Evolutionary conservation across 2,329 filamentous ascomycete genomes (phyloP), one percentile per base, ranked within the genome.

Genomic region (Sarocladium strictum): DNA sequence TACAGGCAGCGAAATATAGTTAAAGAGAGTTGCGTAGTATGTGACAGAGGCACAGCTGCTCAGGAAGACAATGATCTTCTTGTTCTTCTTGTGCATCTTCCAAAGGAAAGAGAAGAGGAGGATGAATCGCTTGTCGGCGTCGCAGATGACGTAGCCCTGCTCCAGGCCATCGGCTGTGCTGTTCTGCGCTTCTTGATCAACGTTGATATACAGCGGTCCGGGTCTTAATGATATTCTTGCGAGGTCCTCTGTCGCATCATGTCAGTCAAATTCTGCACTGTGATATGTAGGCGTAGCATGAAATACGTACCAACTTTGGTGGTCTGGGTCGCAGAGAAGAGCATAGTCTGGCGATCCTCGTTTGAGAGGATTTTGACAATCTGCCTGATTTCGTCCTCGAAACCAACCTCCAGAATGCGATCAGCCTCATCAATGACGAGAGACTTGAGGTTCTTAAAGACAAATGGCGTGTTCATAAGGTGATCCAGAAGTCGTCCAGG

Each of bases 281-380:
- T 32, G 40, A 37, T 2, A 2, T 10, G 14, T 9, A 14, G 29
- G 32, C 37, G 23, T 21, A 7, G 26, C 3, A 26, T 43, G 23
- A 12, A 26, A 43, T 53, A 65, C 64, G 27, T 60, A 65, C 64
- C 65, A 61, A 99, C 94, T 74, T 99, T 97, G 55, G 93, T 97
- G 2, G 94, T 99, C 72, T 97, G 94, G 3, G 94, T 99, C 14
- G 94, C 94, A 14, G 91, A 97, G 78, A 99, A 99, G n/a, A 99
- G 82, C 86, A 96, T 94, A 0, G 92, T 97, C 72, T 97, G 93
- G 57, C 94, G 79, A 61, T 92, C 84, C 56, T 95, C 86, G 61
- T 87, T 87, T 47, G 92, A 90, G 17, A 97, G 76, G 54, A 97
- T 94, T 78, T 95, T 95, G 71, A 97, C 86, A 62, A 99, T 96